These are phyloP conservation scores for Waltergamsia citrina DNA, from an alignment of 2,329 filamentous ascomycete species.

Conservation along the genomic window DNA sequence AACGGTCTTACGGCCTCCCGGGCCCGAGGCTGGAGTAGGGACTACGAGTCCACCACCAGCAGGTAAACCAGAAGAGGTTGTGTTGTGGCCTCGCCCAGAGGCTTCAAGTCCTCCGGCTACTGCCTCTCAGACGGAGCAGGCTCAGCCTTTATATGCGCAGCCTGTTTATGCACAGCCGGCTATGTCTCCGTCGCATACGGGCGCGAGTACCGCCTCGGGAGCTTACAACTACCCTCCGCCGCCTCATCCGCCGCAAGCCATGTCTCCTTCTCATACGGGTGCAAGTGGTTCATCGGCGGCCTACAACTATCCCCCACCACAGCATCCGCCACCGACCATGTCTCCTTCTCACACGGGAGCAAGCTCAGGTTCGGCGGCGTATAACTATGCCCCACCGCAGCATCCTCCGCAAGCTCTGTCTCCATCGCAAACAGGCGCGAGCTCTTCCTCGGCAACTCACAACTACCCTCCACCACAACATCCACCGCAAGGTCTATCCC, in stretches of 20 bases:
- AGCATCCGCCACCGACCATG: not conserved
- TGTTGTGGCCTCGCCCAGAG: slow-evolving; percentile 3
- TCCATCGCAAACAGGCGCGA: not conserved
- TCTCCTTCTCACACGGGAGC: not conserved
- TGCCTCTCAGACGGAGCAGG: not conserved
- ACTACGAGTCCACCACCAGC: not conserved
- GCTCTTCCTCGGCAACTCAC: too few species aligned
- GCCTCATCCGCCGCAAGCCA: not conserved
- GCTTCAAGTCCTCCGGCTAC: not conserved
- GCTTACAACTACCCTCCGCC: not conserved
- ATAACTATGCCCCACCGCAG: not conserved
- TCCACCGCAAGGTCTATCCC: not conserved
- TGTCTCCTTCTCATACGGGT: slow-evolving; percentile 1
- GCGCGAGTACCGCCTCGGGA: too few species aligned
- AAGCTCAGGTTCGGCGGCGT: not conserved
- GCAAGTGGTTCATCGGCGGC: not conserved
- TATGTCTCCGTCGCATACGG: not conserved
- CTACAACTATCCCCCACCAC: not conserved
- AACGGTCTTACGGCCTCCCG: slow-evolving; percentile 3
- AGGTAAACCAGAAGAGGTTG: not conserved
- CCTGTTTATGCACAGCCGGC: not conserved
- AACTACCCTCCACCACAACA: not conserved
- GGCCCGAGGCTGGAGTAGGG: not conserved
- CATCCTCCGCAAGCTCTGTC: not conserved
- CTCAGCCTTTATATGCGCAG: not conserved